These are phyloP conservation scores for Forsythia viridissima DNA, from an alignment of 257 asterid species.

Conservation along the genomic window DNA sequence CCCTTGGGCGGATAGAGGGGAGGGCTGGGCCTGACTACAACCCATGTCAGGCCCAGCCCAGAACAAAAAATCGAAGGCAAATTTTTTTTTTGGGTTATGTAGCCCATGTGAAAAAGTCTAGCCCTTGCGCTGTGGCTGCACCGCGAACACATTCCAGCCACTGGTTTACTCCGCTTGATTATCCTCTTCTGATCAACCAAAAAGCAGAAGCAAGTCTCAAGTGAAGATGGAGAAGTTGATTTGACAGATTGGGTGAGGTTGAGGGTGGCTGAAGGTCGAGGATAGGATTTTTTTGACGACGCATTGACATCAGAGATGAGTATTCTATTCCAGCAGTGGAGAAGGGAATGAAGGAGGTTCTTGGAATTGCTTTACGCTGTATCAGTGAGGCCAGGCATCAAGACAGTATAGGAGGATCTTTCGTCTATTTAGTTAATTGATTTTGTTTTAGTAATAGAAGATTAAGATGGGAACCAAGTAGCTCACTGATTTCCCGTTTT, in stretches of 20 bases:
- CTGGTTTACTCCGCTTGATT: no score
- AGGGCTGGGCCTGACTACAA: no score
- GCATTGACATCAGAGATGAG: conserved; percentile 55
- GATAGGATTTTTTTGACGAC: conserved; percentile 71
- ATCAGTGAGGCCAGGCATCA: conserved; percentile 92
- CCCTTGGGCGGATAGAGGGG: no score
- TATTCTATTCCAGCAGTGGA: conserved; percentile 58
- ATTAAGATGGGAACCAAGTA: conserved; percentile 62
- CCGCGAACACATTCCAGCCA: no score
- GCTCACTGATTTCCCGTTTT: conserved; percentile 74
- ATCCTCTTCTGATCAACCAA: no score
- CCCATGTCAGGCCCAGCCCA: no score
- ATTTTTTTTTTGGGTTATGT: no score
- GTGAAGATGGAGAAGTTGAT: conserved; percentile 84
- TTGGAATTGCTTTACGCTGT: conserved; percentile 79
- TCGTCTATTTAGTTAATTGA: conserved; percentile 66
- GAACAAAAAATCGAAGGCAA: no score
- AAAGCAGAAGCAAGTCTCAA: no score
- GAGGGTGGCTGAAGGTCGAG: conserved; percentile 81
- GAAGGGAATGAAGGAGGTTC: conserved; percentile 84
- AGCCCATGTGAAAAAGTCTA: no score
- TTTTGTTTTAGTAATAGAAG: conserved; percentile 26
- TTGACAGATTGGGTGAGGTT: conserved; percentile 90
- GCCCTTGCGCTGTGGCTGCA: no score
- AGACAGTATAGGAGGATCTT: conserved; percentile 88